Percentiles rank a stretch among this genome's conserved stretches.
Conservation (phyloP, 164 flowering plant genomes). For the Malania oleifera region DNA sequence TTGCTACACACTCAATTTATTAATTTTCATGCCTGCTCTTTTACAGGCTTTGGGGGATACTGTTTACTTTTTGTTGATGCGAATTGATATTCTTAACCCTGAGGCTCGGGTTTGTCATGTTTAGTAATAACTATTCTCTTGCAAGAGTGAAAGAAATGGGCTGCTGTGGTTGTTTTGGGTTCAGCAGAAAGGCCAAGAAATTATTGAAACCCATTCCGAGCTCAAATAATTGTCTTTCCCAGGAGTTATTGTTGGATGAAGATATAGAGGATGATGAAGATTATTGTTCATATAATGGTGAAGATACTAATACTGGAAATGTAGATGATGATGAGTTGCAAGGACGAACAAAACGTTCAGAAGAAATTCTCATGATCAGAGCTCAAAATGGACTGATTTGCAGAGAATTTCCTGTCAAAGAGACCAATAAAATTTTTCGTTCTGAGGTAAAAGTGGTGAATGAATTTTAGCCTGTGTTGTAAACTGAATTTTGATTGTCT, state of each 20-base stretch:
- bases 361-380: slow-evolving; percentile 58
- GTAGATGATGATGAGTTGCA: slow-evolving; percentile 42
- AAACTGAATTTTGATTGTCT: not conserved
- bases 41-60: slow-evolving; percentile 3
- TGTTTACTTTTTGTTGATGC: not conserved
- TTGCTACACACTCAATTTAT: not conserved
- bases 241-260: slow-evolving; percentile 43
- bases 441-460: slow-evolving; percentile 55
- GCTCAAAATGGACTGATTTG: slow-evolving; percentile 66
- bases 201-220: slow-evolving; percentile 13
- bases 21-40: not conserved
- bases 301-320: slow-evolving; percentile 27
- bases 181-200: slow-evolving; percentile 35
- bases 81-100: not conserved
- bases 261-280: slow-evolving; percentile 38
- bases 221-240: slow-evolving; percentile 26
- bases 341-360: slow-evolving; percentile 44
- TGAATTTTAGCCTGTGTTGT: not conserved
- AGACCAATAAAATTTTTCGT: slow-evolving; percentile 56
- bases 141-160: slow-evolving; percentile 49
- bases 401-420: slow-evolving; percentile 83
- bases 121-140: slow-evolving; percentile 30
- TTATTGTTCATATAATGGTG: slow-evolving; percentile 36
- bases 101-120: slow-evolving; percentile 18
- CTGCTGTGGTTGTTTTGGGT: slow-evolving; percentile 78